Evolutionary conservation across 2,329 filamentous ascomycete genomes (phyloP).

Genomic region (Xylariaceae sp.): DNA sequence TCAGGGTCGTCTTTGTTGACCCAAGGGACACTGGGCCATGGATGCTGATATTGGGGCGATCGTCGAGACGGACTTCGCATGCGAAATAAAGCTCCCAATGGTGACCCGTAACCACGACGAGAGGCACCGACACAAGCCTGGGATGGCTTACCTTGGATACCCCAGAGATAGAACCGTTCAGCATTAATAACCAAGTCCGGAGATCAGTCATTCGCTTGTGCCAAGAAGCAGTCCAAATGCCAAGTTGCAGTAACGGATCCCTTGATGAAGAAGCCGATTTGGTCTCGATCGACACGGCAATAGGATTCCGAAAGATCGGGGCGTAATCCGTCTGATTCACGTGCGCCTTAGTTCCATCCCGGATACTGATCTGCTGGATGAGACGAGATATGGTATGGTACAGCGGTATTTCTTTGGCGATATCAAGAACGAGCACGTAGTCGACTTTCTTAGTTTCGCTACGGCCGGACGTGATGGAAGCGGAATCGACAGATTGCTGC

Average conservation of each 20-base stretch:
- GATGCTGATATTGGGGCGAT: not conserved
- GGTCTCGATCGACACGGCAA: conserved; percentile 4
- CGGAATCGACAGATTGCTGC: not conserved
- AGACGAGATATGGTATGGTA: not conserved
- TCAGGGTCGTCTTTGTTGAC: no score
- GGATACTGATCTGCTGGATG: no score
- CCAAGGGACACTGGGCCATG: not conserved
- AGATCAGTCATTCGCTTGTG: not conserved
- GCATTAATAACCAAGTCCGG: not conserved
- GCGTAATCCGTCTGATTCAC: conserved; percentile 3
- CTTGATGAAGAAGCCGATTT: not conserved
- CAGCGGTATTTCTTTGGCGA: not conserved
- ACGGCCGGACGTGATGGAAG: not conserved
- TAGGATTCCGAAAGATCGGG: not conserved
- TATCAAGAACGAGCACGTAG: not conserved
- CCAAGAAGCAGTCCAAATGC: not conserved
- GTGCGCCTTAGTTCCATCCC: not conserved
- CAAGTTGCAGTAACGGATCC: conserved; percentile 1
- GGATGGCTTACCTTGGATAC: not conserved
- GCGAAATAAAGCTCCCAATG: conserved; percentile 2
- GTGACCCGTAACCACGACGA: not conserved
- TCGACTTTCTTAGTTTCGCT: not conserved
- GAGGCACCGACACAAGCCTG: not conserved
- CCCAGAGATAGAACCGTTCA: no score
- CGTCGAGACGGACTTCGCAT: no score